Base-by-base conservation (phyloP, 2,329 filamentous ascomycete species). In the Fusarium buharicum region DNA sequence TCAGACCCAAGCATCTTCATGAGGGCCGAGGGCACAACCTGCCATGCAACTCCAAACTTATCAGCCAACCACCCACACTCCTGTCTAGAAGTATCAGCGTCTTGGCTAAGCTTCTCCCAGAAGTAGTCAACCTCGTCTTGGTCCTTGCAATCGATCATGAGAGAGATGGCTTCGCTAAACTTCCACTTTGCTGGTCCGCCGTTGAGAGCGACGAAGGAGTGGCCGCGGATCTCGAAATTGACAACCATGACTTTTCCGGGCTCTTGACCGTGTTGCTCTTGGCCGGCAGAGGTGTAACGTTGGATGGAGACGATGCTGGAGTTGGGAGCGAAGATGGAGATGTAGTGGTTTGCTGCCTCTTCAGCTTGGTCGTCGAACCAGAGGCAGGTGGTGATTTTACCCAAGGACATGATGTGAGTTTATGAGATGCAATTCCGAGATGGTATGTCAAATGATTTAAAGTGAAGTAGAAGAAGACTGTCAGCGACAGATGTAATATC, bases 71-170 rank as follows among this genome's bases (percentile, higher is more conserved):
- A 82, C 4, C 80, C 79, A 59, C 81, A 82, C 52, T 73, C 67
- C 64, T 76, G 72, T 50, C 71, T 73, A 8, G 67, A 58, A 56
- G 67, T 66, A 44, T 79, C 75, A 2, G 76, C 78, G 4, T 76
- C 79, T 44, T 77, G 75, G 9, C 71, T 58, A 22, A 83, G 72
- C 69, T 73, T 77, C 12, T 72, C 73, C 78, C 78, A 83, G 66
- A 78, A 82, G 60, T 80, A 74, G 55, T 83, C 79, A 18, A 83
- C 72, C 64, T 83, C 80, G 0, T 68, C 76, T 69, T 82, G 80
- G 65, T 77, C 71, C 38, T 76, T 74, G 72, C 80, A 81, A 43
- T 75, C 70, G 65, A 82, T 72, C 67, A 77, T 75, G 67, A 82
- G 76, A 1, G 77, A 80, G 17, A 80, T 65, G 31, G 79, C 77